Conservation (phyloP, 2,329 filamentous ascomycete species). For the Sodiomyces alkalinus region DNA sequence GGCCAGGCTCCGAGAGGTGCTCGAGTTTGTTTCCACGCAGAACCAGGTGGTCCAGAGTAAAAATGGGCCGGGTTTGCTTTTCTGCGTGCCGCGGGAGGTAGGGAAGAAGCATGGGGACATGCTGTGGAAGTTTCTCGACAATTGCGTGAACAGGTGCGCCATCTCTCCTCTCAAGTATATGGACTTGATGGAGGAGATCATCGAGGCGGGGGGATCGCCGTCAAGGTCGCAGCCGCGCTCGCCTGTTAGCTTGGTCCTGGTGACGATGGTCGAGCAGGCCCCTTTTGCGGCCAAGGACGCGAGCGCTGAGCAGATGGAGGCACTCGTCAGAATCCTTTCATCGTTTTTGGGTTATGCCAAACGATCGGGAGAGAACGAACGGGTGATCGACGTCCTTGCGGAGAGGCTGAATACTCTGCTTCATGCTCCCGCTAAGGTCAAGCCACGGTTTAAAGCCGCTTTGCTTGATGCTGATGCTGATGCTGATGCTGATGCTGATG, state of each 20-base stretch:
- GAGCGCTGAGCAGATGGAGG: slow-evolving; percentile 23
- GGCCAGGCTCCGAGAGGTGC: slow-evolving; percentile 20
- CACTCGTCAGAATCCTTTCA: slow-evolving; percentile 43
- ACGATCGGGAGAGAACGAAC: slow-evolving; percentile 28
- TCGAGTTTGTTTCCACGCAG: slow-evolving; percentile 47
- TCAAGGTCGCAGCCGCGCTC: slow-evolving; percentile 2
- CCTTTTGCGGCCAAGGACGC: slow-evolving; percentile 46
- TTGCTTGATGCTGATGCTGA: neutral
- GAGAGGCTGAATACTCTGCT: slow-evolving; percentile 17
- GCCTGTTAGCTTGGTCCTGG: slow-evolving; percentile 46
- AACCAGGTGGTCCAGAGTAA: slow-evolving; percentile 47
- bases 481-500: neutral
- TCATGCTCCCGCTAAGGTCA: slow-evolving; percentile 6
- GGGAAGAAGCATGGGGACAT: slow-evolving; percentile 18
- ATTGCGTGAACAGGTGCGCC: slow-evolving; percentile 62
- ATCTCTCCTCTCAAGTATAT: slow-evolving; percentile 72
- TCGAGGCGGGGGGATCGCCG: slow-evolving; percentile 18
- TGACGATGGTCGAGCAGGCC: slow-evolving; percentile 64
- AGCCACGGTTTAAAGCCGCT: slow-evolving; percentile 1
- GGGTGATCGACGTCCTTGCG: slow-evolving; percentile 14
- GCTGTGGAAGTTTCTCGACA: slow-evolving; percentile 63
- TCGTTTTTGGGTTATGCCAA: slow-evolving; percentile 39
- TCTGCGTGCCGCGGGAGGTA: slow-evolving; percentile 21
- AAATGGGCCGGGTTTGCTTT: slow-evolving; percentile 31
- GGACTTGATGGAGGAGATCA: slow-evolving; percentile 45